Evolutionary conservation across 257 asterid genomes (phyloP), one percentile per base, ranked within the genome.

Genomic region (Nemophila menziesii): DNA sequence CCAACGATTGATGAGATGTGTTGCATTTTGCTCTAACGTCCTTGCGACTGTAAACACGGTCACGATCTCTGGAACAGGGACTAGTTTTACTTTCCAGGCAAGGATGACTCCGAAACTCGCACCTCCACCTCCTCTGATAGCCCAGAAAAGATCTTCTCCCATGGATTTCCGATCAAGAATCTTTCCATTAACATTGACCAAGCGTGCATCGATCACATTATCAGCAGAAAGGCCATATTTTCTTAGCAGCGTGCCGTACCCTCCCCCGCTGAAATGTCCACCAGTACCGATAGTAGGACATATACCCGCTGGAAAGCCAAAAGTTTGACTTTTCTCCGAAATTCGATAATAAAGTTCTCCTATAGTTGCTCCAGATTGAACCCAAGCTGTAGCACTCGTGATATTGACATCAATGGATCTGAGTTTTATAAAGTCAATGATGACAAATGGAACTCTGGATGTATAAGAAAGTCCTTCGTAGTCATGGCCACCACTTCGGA

Each of bases 221-320:
- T 74, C 79, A 7, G 62, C 24, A 0, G 75, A 60, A 9, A 74
- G 12, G 1, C 62, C 56, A 6, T 64, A 60, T 20, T 54, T 64
- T 4, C 79, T 67, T 0, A 62, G 52, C 42, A 67, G 21, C 73
- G 46, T 54, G 47, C 79, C 55, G 20, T 66, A 62, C 63, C n/a
- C n/a, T n/a, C n/a, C n/a, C n/a, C n/a, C n/a, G n/a, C n/a, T n/a
- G n/a, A n/a, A n/a, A n/a, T n/a, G 82, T 1, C 82, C 78, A 1
- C 82, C 75, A 14, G 67, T 57, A 15, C 78, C 82, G 0, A 66
- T 72, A 0, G 78, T 66, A 0, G 78, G 78, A 46, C 72, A 63
- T 13, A 54, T 56, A 0, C 82, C 78, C 0, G 78, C 72, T 0
- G 65, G 16, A 20, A 74, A 60, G 2, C 59, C 75, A 0, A 65